phyloP scores from a whole-genome alignment of 441 rosid genomes.

The Biscutella auriculata region DNA sequence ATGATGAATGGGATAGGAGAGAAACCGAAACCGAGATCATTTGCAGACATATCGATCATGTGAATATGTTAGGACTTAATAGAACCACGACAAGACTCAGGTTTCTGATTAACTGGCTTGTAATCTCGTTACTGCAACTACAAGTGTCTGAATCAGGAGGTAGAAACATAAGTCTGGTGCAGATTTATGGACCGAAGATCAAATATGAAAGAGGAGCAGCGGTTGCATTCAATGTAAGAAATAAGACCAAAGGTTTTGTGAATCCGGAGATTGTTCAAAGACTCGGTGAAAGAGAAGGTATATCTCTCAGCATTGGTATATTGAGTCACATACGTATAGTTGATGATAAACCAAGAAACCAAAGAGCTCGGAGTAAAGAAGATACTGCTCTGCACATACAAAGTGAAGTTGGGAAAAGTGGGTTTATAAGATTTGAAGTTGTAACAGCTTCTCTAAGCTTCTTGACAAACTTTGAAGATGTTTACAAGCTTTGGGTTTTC shows the following conservation, averaged over 20 bases:
- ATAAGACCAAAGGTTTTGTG: conserved; percentile 50
- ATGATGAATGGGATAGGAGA: conserved; percentile 65
- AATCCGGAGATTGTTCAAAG: conserved; percentile 81
- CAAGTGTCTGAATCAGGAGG: conserved; percentile 48
- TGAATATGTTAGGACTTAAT: conserved; percentile 83
- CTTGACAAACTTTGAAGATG: conserved; percentile 90
- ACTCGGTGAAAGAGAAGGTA: conserved; percentile 84
- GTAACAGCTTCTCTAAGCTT: conserved; percentile 92
- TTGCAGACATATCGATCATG: conserved; percentile 78
- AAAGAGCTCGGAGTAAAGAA: conserved; percentile 38
- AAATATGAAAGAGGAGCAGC: conserved; percentile 99
- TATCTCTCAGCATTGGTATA: conserved; percentile 76
- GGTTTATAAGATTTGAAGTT: conserved; percentile 68
- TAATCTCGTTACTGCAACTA: conserved; percentile 78
- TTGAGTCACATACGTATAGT: conserved; percentile 70
- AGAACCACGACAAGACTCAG: conserved; percentile 70
- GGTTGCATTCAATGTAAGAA: conserved; percentile 79
- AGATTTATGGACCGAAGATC: conserved; percentile 89
- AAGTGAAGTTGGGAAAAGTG: conserved; percentile 43
- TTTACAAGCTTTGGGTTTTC: conserved; percentile 82
- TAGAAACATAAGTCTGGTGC: conserved; percentile 49
- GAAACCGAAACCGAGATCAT: conserved; percentile 55
- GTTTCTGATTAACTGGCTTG: conserved; percentile 93
- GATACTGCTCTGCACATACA: conserved; percentile 49
- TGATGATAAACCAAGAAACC: conserved; percentile 44